phyloP scores from a whole-genome alignment of 2,329 filamentous ascomycete species.

The Sporothrix euskadiensis region DNA sequence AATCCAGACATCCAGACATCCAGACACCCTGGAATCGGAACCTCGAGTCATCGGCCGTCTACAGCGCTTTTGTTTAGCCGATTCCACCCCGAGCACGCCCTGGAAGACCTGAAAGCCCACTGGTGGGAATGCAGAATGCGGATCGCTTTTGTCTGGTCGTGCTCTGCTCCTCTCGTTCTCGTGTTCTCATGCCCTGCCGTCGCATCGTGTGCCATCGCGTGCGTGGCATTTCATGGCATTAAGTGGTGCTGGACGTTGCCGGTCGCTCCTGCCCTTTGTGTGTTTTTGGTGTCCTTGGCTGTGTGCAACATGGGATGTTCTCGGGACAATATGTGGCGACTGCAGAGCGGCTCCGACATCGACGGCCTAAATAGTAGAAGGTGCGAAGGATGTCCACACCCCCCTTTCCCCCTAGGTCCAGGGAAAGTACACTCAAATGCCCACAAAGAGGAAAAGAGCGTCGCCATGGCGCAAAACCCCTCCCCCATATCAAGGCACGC shows the following conservation, averaged over 20 bases:
- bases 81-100: neutral
- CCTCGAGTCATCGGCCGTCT: neutral
- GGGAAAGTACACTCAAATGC: neutral
- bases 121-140: neutral
- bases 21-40: neutral
- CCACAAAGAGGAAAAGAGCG: neutral
- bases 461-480: slow-evolving; percentile 8
- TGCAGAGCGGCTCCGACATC: slow-evolving; percentile 29
- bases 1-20: neutral
- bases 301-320: neutral
- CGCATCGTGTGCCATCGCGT: slow-evolving; percentile 1
- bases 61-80: neutral
- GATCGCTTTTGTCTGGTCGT: neutral
- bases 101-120: neutral
- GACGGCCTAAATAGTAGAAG: neutral
- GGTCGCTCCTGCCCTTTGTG: neutral
- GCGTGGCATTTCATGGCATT: neutral
- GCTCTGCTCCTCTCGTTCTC: neutral
- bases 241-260: neutral
- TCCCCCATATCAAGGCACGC: slow-evolving; percentile 1
- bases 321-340: slow-evolving; percentile 28
- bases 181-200: neutral
- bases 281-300: neutral
- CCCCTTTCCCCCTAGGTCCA: neutral
- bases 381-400: slow-evolving; percentile 14